Conservation (phyloP, 805 yeast species). For the Saccharomycopsis synnaedendra region DNA sequence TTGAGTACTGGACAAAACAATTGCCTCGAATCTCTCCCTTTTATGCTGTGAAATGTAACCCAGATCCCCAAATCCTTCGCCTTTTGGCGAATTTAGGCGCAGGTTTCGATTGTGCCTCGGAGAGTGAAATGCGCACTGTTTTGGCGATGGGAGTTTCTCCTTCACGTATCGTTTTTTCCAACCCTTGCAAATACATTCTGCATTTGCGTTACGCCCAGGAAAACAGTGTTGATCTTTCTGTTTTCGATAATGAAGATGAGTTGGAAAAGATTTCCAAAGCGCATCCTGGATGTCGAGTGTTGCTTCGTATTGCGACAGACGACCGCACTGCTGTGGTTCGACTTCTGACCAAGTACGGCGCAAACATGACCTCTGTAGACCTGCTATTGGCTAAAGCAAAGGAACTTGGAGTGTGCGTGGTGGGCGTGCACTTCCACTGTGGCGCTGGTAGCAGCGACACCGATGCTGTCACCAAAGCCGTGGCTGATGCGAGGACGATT, state of each 20-base stretch:
- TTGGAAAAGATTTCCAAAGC: conserved; percentile 54
- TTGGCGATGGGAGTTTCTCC: conserved; percentile 54
- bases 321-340: conserved; percentile 82
- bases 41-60: conserved; percentile 93
- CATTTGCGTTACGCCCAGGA: conserved; percentile 62
- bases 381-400: conserved; percentile 50
- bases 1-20: conserved; percentile 45
- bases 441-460: conserved; percentile 88
- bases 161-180: conserved; percentile 72
- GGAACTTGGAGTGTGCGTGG: conserved; percentile 48
- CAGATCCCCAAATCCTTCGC: conserved; percentile 47
- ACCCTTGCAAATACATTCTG: conserved; percentile 87
- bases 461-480: conserved; percentile 54
- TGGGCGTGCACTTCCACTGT: conserved; percentile 90
- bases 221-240: conserved; percentile 53
- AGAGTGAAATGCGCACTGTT: conserved; percentile 64
- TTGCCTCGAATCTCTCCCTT: conserved; percentile 77
- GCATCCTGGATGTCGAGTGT: conserved; percentile 60
- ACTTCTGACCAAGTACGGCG: conserved; percentile 83
- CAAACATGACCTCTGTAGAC: conserved; percentile 43
- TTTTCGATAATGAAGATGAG: conserved; percentile 85
- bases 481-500: conserved; percentile 54
- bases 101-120: conserved; percentile 90
- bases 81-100: conserved; percentile 51
- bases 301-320: conserved; percentile 80